Percentiles rank a stretch among this genome's conserved stretches.
Evolutionary conservation across 1,284 basidiomycete genomes (phyloP).

Genomic region (Ceratobasidium sp.): DNA sequence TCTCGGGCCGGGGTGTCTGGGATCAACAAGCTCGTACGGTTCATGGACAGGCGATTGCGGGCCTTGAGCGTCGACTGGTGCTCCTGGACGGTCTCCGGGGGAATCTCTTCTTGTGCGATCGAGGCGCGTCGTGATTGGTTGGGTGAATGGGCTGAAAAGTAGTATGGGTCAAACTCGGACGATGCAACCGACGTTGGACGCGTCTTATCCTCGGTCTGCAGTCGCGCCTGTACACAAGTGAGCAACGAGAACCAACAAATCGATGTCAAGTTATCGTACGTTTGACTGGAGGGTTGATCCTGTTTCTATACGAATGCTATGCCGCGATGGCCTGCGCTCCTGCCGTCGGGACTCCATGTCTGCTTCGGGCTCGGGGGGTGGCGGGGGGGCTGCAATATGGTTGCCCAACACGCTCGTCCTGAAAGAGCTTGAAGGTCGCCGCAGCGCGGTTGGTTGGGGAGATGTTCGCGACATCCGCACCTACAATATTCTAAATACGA

Average conservation of each 20-base stretch:
- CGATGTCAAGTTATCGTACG: too few species aligned
- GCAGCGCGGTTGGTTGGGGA: conserved; percentile 18
- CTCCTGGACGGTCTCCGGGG: conserved; percentile 43
- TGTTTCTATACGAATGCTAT: conserved; percentile 32
- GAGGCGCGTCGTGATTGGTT: conserved; percentile 65
- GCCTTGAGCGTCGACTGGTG: conserved; percentile 35
- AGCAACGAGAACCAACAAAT: background rate
- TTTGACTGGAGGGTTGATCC: background rate
- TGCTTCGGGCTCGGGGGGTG: conserved; percentile 9
- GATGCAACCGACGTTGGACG: conserved; percentile 62
- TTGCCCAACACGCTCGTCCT: conserved; percentile 25
- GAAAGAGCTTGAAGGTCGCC: conserved; percentile 26
- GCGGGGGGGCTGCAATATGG: conserved; percentile 8
- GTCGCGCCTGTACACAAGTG: conserved; percentile 2
- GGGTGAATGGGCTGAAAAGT: conserved; percentile 71
- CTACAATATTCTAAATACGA: background rate
- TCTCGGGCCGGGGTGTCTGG: conserved; percentile 71
- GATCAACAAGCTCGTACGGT: conserved; percentile 32
- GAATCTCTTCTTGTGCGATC: conserved; percentile 50
- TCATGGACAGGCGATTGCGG: conserved; percentile 22
- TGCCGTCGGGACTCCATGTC: background rate
- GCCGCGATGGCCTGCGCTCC: conserved; percentile 24
- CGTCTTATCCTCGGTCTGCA: conserved; percentile 25
- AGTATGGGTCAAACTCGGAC: conserved; percentile 76
- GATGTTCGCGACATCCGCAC: conserved; percentile 18